A percentile compares a stretch with the other conserved stretches of the same genome.
Evolutionary conservation across 148 eudicot species (phyloP).

Genomic region (Rhododendron kiyosumense): DNA sequence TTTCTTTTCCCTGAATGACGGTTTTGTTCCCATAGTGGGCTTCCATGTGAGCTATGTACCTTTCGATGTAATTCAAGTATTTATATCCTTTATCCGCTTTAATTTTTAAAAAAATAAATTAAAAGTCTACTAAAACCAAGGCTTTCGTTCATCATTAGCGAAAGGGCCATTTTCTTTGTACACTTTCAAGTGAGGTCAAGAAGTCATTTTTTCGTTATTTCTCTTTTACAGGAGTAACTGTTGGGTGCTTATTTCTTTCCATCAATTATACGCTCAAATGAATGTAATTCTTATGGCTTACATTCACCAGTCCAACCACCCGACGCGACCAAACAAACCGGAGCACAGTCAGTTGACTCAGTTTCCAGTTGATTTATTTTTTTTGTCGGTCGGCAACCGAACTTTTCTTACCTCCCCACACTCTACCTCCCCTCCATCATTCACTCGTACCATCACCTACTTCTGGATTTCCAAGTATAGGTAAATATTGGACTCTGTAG

Average conservation of each 20-base stretch:
- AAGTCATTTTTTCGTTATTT: too few relatives aligned
- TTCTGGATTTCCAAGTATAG: not conserved
- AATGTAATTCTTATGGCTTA: too few relatives aligned
- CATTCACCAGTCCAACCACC: not conserved
- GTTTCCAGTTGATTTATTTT: not conserved
- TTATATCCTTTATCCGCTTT: too few relatives aligned
- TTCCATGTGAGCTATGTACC: too few relatives aligned
- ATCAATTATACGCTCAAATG: not conserved
- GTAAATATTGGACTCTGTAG: not conserved
- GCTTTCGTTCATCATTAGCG: too few relatives aligned
- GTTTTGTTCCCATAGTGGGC: too few relatives aligned
- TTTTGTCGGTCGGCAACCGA: not conserved
- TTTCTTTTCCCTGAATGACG: too few relatives aligned
- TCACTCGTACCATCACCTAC: not conserved
- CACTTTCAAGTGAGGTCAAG: too few relatives aligned
- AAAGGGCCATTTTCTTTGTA: too few relatives aligned
- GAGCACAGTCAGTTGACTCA: not conserved
- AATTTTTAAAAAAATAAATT: too few relatives aligned
- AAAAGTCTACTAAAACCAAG: too few relatives aligned
- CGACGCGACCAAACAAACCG: not conserved
- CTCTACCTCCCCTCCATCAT: not conserved
- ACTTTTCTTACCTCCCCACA: not conserved
- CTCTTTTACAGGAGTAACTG: not conserved
- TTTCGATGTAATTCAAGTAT: too few relatives aligned
- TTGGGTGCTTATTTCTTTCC: not conserved